Percentiles rank a stretch among this genome's conserved stretches.
phyloP scores from a whole-genome alignment of 306 rosid genomes.

The Cucurbita argyrosperma region DNA sequence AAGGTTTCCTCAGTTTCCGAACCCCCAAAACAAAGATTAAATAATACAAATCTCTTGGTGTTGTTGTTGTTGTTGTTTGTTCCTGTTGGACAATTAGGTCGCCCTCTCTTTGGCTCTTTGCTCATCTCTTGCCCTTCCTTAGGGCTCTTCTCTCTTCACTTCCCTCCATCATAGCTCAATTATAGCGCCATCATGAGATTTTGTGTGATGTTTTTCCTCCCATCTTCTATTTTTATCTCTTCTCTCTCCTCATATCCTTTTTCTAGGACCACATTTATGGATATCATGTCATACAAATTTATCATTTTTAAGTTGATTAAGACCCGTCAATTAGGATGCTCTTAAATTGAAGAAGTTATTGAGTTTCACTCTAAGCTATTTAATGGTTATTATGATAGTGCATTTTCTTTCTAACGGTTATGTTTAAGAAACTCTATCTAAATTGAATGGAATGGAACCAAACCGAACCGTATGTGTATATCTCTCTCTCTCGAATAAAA shows the following conservation, averaged over 20 bases:
- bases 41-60: too few species aligned
- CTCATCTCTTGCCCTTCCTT: conserved; percentile 18
- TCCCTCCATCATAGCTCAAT: conserved; percentile 6
- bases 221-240: background rate
- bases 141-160: conserved; percentile 11
- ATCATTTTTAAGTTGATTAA: background rate
- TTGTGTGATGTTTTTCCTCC: background rate
- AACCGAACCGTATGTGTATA: too few species aligned
- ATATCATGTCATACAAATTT: background rate
- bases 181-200: background rate
- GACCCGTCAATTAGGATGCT: background rate
- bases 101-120: background rate
- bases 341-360: too few species aligned
- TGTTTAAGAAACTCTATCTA: too few species aligned
- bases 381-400: too few species aligned
- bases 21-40: conserved; percentile 4
- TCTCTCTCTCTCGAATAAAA: too few species aligned
- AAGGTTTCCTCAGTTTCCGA: conserved; percentile 44
- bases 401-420: too few species aligned
- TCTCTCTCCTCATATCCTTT: background rate
- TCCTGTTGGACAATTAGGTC: conserved; percentile 19
- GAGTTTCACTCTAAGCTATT: too few species aligned
- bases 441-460: too few species aligned
- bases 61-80: too few species aligned
- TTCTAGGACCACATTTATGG: background rate